A percentile compares a stretch with the other conserved stretches of the same genome.
Evolutionary conservation across 208 protist species (phyloP).

Genomic region (Leishmania lainsoni): DNA sequence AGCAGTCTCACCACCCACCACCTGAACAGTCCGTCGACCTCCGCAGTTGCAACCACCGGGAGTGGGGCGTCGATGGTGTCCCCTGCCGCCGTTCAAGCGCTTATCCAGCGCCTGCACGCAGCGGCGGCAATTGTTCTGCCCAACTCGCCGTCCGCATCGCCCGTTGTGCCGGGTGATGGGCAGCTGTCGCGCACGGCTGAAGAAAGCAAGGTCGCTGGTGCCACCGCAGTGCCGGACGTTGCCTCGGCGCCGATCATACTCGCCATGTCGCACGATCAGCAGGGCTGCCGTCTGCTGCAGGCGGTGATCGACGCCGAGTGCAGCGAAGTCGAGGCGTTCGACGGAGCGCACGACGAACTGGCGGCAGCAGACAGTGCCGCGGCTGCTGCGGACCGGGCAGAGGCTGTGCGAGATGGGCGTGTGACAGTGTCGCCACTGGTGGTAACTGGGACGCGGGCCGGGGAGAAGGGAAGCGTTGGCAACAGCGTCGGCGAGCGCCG

Average conservation of each 20-base stretch:
- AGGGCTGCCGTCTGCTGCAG: conserved; percentile 72
- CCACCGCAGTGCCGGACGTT: conserved; percentile 14
- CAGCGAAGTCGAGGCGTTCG: conserved; percentile 6
- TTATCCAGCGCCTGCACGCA: conserved; percentile 23
- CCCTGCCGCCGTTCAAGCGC: conserved; percentile 9
- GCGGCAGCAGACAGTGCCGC: neutral
- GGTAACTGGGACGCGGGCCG: neutral
- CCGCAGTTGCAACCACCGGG: neutral
- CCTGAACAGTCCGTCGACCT: neutral
- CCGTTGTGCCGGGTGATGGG: neutral
- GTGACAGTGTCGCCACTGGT: neutral
- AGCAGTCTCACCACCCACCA: neutral
- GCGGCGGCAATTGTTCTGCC: conserved; percentile 13
- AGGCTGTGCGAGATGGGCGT: neutral
- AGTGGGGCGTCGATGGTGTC: conserved; percentile 11
- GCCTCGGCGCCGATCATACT: conserved; percentile 29
- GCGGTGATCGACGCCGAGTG: conserved; percentile 56
- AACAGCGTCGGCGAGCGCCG: conserved; percentile 8
- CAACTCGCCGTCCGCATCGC: neutral
- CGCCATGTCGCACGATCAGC: conserved; percentile 54
- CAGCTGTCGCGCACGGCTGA: neutral
- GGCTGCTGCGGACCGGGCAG: neutral
- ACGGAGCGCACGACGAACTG: neutral
- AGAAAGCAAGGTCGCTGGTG: neutral
- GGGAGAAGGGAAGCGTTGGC: neutral